phyloP scores from a whole-genome alignment of 2,329 filamentous ascomycete species.

The Aspergillus eucalypticola region DNA sequence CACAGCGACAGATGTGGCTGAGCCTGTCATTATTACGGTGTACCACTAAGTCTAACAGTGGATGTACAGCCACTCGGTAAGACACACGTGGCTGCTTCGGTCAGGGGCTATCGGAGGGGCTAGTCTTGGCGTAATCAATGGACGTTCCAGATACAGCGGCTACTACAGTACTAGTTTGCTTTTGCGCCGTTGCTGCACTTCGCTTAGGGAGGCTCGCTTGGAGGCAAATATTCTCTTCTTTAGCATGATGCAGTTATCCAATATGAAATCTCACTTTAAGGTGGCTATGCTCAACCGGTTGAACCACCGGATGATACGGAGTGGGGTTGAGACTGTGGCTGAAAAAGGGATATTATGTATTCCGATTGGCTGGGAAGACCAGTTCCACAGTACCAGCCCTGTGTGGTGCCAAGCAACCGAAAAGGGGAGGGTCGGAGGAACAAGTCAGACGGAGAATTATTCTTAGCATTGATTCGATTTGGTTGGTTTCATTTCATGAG shows the following conservation, averaged over 20 bases:
- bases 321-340: not conserved
- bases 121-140: not conserved
- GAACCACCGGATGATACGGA: not conserved
- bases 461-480: not conserved
- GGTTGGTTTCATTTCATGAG: not conserved
- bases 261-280: not conserved
- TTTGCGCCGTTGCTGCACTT: not conserved
- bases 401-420: conserved; percentile 7
- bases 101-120: conserved; percentile 5
- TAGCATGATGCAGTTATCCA: not conserved
- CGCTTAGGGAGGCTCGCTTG: not conserved
- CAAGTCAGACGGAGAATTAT: conserved; percentile 2
- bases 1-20: conserved; percentile 5
- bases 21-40: not conserved
- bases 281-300: not conserved
- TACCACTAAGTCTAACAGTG: no score
- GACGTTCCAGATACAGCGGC: not conserved
- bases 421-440: not conserved
- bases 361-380: conserved; percentile 1
- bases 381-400: conserved; percentile 4
- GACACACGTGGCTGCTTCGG: conserved; percentile 16
- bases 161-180: not conserved
- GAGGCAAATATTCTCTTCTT: no score
- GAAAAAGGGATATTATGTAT: not conserved
- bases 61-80: conserved; percentile 15